Percentiles rank a stretch among this genome's conserved stretches.
phyloP scores from a whole-genome alignment of 768 basidiomycete species.

The Galerina marginata region DNA sequence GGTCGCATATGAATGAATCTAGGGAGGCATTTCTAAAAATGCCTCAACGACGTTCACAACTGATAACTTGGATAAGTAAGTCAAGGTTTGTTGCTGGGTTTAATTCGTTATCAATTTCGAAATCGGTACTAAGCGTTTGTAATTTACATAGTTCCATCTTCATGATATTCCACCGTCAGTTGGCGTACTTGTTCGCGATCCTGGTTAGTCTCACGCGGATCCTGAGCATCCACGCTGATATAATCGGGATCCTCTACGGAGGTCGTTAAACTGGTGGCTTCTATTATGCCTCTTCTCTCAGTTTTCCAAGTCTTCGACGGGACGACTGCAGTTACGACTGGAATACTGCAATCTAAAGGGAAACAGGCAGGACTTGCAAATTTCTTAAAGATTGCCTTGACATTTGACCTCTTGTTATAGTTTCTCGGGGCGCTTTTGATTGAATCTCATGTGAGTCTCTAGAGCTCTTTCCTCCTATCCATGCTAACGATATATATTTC shows the following conservation, averaged over 20 bases:
- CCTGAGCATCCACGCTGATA: background rate
- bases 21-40: no score
- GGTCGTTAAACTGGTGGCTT: slow-evolving; percentile 64
- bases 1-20: no score
- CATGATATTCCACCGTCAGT: slow-evolving; percentile 63
- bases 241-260: slow-evolving; percentile 37
- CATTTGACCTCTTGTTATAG: slow-evolving; percentile 33
- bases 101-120: background rate
- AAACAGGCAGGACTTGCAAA: slow-evolving; percentile 55
- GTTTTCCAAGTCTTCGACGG: slow-evolving; percentile 90
- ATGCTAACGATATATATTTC: background rate
- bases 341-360: slow-evolving; percentile 83
- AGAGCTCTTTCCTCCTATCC: background rate
- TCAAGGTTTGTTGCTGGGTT: slow-evolving; percentile 73
- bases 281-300: slow-evolving; percentile 76
- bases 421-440: slow-evolving; percentile 75
- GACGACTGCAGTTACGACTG: slow-evolving; percentile 65
- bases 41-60: no score
- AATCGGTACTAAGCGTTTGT: background rate
- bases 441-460: slow-evolving; percentile 68
- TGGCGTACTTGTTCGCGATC: slow-evolving; percentile 77
- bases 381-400: background rate
- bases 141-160: slow-evolving; percentile 50
- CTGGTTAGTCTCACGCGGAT: slow-evolving; percentile 43
- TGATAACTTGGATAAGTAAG: no score